A percentile compares a stretch with the other conserved stretches of the same genome.
These are phyloP conservation scores for Melaleuca quinquenervia DNA, from an alignment of 345 rosid species.

Conservation along the genomic window DNA sequence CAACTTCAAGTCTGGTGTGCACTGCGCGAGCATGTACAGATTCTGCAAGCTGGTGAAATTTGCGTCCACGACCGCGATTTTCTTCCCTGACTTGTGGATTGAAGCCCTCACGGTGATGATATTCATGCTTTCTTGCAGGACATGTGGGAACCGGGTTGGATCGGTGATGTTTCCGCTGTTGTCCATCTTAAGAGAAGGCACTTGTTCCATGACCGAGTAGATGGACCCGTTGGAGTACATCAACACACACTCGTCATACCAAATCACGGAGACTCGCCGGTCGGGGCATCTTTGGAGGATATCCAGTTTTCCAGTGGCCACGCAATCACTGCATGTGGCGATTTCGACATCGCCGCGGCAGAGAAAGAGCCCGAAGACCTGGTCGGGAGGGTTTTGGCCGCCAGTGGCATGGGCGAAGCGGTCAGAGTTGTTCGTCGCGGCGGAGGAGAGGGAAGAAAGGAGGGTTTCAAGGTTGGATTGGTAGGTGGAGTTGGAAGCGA, in stretches of 20 bases:
- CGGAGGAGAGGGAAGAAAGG: slow-evolving; percentile 13
- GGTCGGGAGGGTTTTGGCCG: no score
- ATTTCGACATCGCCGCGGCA: slow-evolving; percentile 16
- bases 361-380: no score
- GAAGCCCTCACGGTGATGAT: slow-evolving; percentile 8
- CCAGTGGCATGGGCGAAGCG: no score
- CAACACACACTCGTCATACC: slow-evolving; percentile 8
- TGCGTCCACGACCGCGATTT: not conserved
- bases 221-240: slow-evolving; percentile 7
- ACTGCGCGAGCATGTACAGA: slow-evolving; percentile 10
- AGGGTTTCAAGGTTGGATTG: slow-evolving; percentile 23
- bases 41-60: not conserved
- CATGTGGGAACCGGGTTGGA: not conserved
- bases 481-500: slow-evolving; percentile 23
- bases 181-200: not conserved
- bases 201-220: slow-evolving; percentile 4
- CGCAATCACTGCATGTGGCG: not conserved
- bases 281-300: slow-evolving; percentile 20
- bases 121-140: not conserved
- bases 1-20: slow-evolving; percentile 14
- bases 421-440: no score
- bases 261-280: slow-evolving; percentile 21
- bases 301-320: not conserved
- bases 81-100: not conserved
- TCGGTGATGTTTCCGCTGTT: slow-evolving; percentile 7